Percentiles rank a stretch among this genome's conserved stretches.
Conservation (phyloP, 192 early-diverging fungal genomes). For the Backusella tarrabulga region DNA sequence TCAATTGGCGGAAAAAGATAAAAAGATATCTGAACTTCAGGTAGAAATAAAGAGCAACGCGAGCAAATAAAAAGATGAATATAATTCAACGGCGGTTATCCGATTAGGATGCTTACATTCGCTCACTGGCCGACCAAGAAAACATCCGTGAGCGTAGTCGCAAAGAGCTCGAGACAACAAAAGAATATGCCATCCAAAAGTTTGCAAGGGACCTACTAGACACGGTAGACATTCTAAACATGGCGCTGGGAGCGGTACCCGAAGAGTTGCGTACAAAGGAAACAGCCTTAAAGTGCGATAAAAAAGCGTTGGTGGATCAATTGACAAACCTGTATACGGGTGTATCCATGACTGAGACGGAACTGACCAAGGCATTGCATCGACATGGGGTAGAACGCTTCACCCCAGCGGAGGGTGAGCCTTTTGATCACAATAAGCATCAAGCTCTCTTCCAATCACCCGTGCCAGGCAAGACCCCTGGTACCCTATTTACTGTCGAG, state of each 20-base stretch:
- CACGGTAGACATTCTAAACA: conserved; percentile 83
- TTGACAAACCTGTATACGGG: conserved; percentile 83
- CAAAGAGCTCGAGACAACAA: conserved; percentile 77
- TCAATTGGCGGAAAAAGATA: conserved; percentile 63
- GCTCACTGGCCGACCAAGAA: conserved; percentile 93
- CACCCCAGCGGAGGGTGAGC: conserved; percentile 75
- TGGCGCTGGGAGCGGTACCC: conserved; percentile 89
- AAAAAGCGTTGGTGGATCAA: conserved; percentile 41
- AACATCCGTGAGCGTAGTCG: conserved; percentile 89
- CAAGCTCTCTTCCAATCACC: conserved; percentile 94
- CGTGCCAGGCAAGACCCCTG: conserved; percentile 83
- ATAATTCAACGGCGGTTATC: neutral
- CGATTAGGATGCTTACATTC: conserved; percentile 81
- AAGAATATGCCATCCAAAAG: conserved; percentile 91
- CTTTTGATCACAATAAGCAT: conserved; percentile 92
- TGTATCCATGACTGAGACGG: conserved; percentile 83
- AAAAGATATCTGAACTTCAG: conserved; percentile 77
- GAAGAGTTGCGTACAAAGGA: conserved; percentile 45
- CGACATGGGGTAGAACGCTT: conserved; percentile 83
- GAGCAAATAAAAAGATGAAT: neutral
- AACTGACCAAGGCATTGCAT: conserved; percentile 83
- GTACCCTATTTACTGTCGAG: conserved; percentile 82
- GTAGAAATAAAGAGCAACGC: conserved; percentile 35
- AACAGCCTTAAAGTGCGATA: conserved; percentile 18
- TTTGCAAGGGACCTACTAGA: conserved; percentile 96